Percentiles rank a stretch among this genome's conserved stretches.
Evolutionary conservation across 192 early-diverging fungal species (phyloP).

Genomic region (Diversispora eburnea): DNA sequence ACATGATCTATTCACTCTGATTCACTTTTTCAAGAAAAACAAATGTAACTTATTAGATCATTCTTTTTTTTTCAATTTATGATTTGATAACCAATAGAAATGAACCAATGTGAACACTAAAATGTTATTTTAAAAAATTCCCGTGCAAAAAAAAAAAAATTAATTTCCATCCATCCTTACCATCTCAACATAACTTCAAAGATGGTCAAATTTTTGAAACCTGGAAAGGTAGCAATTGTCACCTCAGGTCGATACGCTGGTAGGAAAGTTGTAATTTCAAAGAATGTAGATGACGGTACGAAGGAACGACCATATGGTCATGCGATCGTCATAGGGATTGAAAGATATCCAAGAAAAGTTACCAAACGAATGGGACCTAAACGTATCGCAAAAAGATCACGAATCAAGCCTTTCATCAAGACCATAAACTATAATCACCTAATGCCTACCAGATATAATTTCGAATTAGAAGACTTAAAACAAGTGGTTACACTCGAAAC

Average conservation of each 20-base stretch:
- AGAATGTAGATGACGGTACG: conserved; percentile 95
- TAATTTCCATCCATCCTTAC: neutral
- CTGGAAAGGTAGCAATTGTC: conserved; percentile 88
- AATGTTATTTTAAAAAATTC: no score
- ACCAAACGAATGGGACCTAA: conserved; percentile 93
- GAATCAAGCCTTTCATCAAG: conserved; percentile 99
- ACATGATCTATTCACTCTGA: no score
- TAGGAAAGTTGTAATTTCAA: conserved; percentile 99
- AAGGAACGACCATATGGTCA: conserved; percentile 95
- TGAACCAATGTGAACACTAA: no score
- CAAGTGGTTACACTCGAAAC: conserved; percentile 76
- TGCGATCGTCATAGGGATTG: conserved; percentile 97
- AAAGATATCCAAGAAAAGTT: conserved; percentile 96
- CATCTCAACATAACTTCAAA: neutral
- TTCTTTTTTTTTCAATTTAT: no score
- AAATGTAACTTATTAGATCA: no score
- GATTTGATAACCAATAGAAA: no score
- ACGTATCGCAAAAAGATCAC: conserved; percentile 93
- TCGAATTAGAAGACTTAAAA: conserved; percentile 95
- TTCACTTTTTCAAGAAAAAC: no score
- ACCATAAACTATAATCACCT: conserved; percentile 99
- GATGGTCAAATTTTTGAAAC: conserved; percentile 30
- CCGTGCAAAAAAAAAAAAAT: no score
- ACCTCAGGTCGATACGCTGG: conserved; percentile 98
- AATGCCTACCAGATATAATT: conserved; percentile 95